A percentile compares a stretch with the other conserved stretches of the same genome.
phyloP scores from a whole-genome alignment of 2,329 filamentous ascomycete species.

The Trichoderma sp. region DNA sequence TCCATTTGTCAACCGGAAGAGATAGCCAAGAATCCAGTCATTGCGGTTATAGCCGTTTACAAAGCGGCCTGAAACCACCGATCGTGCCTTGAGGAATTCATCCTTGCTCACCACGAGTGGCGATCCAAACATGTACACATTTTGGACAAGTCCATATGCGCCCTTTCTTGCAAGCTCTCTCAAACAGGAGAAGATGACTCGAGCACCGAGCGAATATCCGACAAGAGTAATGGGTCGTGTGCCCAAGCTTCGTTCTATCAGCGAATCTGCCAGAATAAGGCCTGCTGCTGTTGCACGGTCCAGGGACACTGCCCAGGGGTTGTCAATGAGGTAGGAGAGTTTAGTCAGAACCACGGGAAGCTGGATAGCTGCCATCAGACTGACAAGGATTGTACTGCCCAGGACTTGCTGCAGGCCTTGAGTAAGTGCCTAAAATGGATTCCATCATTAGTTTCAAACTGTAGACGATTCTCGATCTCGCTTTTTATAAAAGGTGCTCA shows the following conservation, averaged over 20 bases:
- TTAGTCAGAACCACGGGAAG: conserved; percentile 93
- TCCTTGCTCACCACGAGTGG: conserved; percentile 90
- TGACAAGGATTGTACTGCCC: conserved; percentile 82
- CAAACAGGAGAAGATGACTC: conserved; percentile 90
- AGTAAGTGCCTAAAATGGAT: conserved; percentile 70
- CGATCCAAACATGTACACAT: conserved; percentile 92
- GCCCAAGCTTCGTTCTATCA: conserved; percentile 88
- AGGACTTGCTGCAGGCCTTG: conserved; percentile 95
- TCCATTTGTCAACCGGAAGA: conserved; percentile 91
- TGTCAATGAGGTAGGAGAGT: conserved; percentile 93
- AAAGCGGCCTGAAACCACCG: conserved; percentile 88
- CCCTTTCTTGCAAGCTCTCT: conserved; percentile 82
- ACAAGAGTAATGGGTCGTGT: conserved; percentile 90
- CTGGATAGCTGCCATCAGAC: conserved; percentile 89
- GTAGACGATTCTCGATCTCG: background rate
- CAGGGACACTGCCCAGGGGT: conserved; percentile 96
- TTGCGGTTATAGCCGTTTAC: conserved; percentile 93
- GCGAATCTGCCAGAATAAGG: conserved; percentile 88
- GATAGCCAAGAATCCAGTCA: conserved; percentile 96
- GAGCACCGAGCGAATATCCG: conserved; percentile 88
- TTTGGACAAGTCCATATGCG: conserved; percentile 85
- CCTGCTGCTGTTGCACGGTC: conserved; percentile 87
- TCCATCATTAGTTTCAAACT: background rate
- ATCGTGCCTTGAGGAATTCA: conserved; percentile 77
- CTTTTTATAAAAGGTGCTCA: conserved; percentile 47